A percentile compares a stretch with the other conserved stretches of the same genome.
These are phyloP conservation scores for Pythium angustatum DNA, from an alignment of 352 stramenopile species.

Conservation along the genomic window DNA sequence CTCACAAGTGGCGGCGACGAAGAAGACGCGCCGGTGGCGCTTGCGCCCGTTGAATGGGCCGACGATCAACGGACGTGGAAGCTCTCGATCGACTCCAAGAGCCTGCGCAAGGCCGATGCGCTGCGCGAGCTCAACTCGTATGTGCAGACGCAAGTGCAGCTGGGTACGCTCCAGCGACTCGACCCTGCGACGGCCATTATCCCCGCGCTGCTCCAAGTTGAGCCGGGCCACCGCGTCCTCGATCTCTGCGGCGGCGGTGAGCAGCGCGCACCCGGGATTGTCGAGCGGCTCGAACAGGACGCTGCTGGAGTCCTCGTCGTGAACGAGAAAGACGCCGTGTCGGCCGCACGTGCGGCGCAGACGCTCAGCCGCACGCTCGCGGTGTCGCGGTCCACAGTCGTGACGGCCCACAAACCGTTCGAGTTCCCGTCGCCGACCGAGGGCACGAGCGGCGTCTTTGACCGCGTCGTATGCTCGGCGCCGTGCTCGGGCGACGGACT, in stretches of 20 bases:
- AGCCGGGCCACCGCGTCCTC: constrained; percentile 77
- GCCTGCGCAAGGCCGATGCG: constrained; percentile 84
- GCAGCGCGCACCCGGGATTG: constrained; percentile 59
- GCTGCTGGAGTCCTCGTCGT: constrained; percentile 53
- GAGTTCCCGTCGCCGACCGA: constrained; percentile 55
- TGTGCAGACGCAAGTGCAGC: constrained; percentile 87
- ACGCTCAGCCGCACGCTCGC: constrained; percentile 60
- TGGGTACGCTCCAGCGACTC: constrained; percentile 92
- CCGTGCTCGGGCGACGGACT: constrained; percentile 82
- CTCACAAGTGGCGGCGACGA: constrained; percentile 36
- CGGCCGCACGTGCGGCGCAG: constrained; percentile 45
- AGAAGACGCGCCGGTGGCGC: constrained; percentile 52
- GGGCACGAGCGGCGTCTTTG: constrained; percentile 40
- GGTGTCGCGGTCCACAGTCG: constrained; percentile 46
- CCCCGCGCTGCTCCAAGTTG: constrained; percentile 91
- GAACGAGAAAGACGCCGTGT: constrained; percentile 68
- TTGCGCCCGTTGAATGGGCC: constrained; percentile 69
- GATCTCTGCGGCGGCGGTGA: constrained; percentile 74
- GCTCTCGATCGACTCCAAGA: constrained; percentile 70
- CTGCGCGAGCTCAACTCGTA: constrained; percentile 92
- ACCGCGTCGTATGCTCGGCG: constrained; percentile 73
- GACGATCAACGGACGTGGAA: constrained; percentile 76
- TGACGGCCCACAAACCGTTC: constrained; percentile 73
- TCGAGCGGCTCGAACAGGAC: constrained; percentile 32
- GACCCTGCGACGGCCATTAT: constrained; percentile 96